Evolutionary conservation across 106 monocot species (phyloP).

Genomic region (Narthecium ossifragum): DNA sequence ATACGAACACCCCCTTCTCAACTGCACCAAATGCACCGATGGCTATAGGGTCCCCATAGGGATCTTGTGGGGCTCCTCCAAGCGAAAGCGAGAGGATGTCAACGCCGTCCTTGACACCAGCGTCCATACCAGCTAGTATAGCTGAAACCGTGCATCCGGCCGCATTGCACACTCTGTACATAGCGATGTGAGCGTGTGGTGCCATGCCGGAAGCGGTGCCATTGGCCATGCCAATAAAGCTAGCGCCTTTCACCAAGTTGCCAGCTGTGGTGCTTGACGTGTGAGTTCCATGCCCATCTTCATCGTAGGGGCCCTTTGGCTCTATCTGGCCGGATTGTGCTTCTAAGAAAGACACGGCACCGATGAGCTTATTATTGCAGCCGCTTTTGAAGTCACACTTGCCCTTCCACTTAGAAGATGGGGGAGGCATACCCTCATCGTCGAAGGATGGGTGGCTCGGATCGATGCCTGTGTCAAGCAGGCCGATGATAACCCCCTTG

Average conservation of each 20-base stretch:
- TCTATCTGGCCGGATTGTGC: no score
- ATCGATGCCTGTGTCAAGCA: slow-evolving; percentile 26
- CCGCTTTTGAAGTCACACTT: no score
- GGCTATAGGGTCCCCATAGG: neutral
- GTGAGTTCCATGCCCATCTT: slow-evolving; percentile 22
- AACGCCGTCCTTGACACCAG: slow-evolving; percentile 14
- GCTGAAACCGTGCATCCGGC: neutral
- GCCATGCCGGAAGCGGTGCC: slow-evolving; percentile 17
- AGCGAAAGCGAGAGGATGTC: slow-evolving; percentile 18
- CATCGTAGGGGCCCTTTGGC: neutral
- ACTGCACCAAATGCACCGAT: slow-evolving; percentile 3
- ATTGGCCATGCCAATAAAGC: neutral
- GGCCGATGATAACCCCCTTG: no score
- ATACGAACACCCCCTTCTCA: slow-evolving; percentile 7
- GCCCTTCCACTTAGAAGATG: no score
- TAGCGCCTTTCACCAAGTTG: neutral
- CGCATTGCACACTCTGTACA: slow-evolving; percentile 13
- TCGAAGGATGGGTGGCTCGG: slow-evolving; percentile 33
- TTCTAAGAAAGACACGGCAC: neutral
- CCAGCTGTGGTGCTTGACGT: slow-evolving; percentile 3
- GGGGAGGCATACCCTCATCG: slow-evolving; percentile 1
- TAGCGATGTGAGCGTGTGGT: slow-evolving; percentile 18
- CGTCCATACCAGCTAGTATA: slow-evolving; percentile 16
- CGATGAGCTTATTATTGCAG: no score
- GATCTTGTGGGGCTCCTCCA: neutral